phyloP scores from a whole-genome alignment of 306 rosid genomes.

The Sphenostylis stenocarpa region DNA sequence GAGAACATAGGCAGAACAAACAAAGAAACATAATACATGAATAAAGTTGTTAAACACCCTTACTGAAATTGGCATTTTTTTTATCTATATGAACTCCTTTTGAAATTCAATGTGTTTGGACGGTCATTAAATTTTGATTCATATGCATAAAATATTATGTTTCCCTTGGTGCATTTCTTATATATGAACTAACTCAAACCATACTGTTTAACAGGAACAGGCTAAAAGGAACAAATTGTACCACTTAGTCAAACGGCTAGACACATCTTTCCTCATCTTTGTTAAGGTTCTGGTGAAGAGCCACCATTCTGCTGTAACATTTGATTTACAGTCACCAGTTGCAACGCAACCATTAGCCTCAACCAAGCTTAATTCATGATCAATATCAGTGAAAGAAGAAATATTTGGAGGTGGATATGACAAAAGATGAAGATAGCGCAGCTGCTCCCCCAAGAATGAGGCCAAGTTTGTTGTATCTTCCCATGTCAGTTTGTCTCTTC shows the following conservation, averaged over 20 bases:
- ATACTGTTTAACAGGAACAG: slow-evolving; percentile 9
- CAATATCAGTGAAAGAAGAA: slow-evolving; percentile 44
- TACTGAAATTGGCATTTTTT: slow-evolving; percentile 6
- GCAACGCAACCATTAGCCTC: slow-evolving; percentile 35
- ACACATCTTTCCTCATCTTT: slow-evolving; percentile 65
- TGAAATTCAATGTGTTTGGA: slow-evolving; percentile 7
- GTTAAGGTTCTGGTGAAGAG: slow-evolving; percentile 58
- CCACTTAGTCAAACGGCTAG: slow-evolving; percentile 75
- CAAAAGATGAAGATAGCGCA: slow-evolving; percentile 80
- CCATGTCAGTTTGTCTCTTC: slow-evolving; percentile 67
- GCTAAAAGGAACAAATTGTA: slow-evolving; percentile 36
- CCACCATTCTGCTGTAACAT: slow-evolving; percentile 65
- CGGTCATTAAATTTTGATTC: slow-evolving; percentile 7
- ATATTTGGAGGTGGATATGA: slow-evolving; percentile 59
- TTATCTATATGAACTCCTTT: not conserved
- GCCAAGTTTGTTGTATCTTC: slow-evolving; percentile 72
- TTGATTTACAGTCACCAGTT: slow-evolving; percentile 48
- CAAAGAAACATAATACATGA: slow-evolving; percentile 12
- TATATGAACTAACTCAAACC: slow-evolving; percentile 6
- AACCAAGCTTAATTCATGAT: slow-evolving; percentile 33
- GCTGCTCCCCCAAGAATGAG: slow-evolving; percentile 85
- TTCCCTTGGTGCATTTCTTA: not conserved
- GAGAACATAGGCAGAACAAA: slow-evolving; percentile 22
- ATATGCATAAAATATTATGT: not conserved
- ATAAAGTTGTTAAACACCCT: slow-evolving; percentile 6